Conservation (phyloP, 805 yeast genomes). For the Candida verbasci region DNA sequence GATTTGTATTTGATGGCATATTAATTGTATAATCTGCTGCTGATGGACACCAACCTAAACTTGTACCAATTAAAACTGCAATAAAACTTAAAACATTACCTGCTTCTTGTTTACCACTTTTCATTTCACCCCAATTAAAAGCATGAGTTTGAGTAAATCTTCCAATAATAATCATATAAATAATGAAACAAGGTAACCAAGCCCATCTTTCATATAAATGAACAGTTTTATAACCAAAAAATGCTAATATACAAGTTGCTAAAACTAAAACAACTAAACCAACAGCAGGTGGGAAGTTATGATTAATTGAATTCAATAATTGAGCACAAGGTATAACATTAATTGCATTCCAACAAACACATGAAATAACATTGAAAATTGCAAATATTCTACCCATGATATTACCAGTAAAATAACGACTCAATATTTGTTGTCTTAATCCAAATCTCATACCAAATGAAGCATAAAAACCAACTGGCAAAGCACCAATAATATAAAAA, state of each 20-base stretch:
- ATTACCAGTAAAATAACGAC: constrained; percentile 29
- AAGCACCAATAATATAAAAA: constrained; percentile 30
- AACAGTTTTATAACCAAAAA: constrained; percentile 29
- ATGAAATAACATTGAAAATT: constrained; percentile 22
- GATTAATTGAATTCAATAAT: constrained; percentile 22
- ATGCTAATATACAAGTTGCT: constrained; percentile 22
- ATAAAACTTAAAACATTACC: constrained; percentile 27
- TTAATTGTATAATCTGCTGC: constrained; percentile 33
- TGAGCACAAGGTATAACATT: constrained; percentile 28
- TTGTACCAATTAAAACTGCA: constrained; percentile 27
- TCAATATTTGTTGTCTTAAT: constrained; percentile 32
- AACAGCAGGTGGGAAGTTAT: constrained; percentile 6
- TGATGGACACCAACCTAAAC: constrained; percentile 30
- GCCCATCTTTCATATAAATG: constrained; percentile 28
- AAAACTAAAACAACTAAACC: constrained; percentile 24
- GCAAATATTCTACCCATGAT: constrained; percentile 27
- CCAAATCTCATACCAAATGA: constrained; percentile 36
- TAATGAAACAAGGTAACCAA: constrained; percentile 27
- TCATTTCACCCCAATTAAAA: constrained; percentile 26
- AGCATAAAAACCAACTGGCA: constrained; percentile 37
- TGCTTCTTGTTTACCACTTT: constrained; percentile 18
- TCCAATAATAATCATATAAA: constrained; percentile 26
- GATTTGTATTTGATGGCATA: constrained; percentile 22
- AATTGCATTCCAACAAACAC: constrained; percentile 33
- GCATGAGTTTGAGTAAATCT: constrained; percentile 20